These are phyloP conservation scores for Pichia sp. DNA, from an alignment of 1,139 yeast species.

Conservation along the genomic window DNA sequence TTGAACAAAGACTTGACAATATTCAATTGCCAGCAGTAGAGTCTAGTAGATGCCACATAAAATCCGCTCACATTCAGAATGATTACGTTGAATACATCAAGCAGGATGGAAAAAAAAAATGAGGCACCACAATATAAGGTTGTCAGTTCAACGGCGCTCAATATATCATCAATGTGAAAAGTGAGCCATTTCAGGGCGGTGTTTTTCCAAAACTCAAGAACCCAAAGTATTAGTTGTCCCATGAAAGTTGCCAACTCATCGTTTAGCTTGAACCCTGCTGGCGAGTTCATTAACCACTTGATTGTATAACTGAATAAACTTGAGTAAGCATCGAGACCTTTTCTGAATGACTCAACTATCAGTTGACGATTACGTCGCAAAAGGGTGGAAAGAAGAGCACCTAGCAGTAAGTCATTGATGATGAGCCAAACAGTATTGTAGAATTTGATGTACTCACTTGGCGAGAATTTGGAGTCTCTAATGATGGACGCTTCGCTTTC, in stretches of 20 bases:
- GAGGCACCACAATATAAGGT: slow-evolving; percentile 57
- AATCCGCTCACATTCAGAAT: slow-evolving; percentile 73
- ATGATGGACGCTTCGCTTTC: slow-evolving; percentile 26
- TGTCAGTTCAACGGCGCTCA: slow-evolving; percentile 33
- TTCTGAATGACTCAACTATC: slow-evolving; percentile 24
- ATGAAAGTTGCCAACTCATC: slow-evolving; percentile 78
- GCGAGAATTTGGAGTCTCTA: slow-evolving; percentile 31
- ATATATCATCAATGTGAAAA: slow-evolving; percentile 12
- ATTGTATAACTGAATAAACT: slow-evolving; percentile 39
- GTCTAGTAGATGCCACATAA: slow-evolving; percentile 69
- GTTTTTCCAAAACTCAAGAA: slow-evolving; percentile 60
- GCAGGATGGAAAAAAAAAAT: slow-evolving; percentile 54
- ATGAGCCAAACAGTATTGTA: slow-evolving; percentile 88
- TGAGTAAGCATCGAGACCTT: slow-evolving; percentile 27
- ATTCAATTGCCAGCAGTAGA: slow-evolving; percentile 69
- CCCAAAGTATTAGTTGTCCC: slow-evolving; percentile 85
- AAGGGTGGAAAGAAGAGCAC: slow-evolving; percentile 50
- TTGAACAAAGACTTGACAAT: slow-evolving; percentile 71
- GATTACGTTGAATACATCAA: slow-evolving; percentile 57
- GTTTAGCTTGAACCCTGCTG: slow-evolving; percentile 91
- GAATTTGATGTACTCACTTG: slow-evolving; percentile 75
- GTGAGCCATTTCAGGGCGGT: slow-evolving; percentile 24
- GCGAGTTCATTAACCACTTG: slow-evolving; percentile 77
- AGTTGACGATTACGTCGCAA: slow-evolving; percentile 38
- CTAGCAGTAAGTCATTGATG: slow-evolving; percentile 72